Percentiles rank a stretch among this genome's conserved stretches.
Conservation (phyloP, 768 basidiomycete species). For the Vararia minispora region DNA sequence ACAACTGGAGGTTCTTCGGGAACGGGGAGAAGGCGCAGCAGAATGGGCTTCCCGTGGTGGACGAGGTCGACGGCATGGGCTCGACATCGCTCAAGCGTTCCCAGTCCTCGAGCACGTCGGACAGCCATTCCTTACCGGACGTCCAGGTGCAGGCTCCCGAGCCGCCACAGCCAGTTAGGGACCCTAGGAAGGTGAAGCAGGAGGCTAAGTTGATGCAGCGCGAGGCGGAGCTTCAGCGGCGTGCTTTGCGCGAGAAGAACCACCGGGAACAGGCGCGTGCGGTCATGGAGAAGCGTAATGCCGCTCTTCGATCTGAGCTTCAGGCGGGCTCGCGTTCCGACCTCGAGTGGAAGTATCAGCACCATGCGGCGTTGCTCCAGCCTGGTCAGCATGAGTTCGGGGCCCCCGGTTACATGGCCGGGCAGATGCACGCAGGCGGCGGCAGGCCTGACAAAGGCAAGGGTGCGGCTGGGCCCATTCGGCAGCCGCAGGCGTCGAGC, state of each 20-base stretch:
- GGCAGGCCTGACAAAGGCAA: constrained; percentile 32
- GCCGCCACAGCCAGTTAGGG: constrained; percentile 30
- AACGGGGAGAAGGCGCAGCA: constrained; percentile 57
- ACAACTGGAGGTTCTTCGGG: constrained; percentile 68
- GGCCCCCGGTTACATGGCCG: constrained; percentile 4
- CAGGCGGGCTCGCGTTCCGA: constrained; percentile 39
- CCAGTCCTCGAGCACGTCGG: constrained; percentile 62
- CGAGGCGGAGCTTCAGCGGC: constrained; percentile 79
- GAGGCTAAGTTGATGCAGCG: constrained; percentile 66
- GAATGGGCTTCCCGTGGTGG: constrained; percentile 53
- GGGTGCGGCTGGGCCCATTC: constrained; percentile 52
- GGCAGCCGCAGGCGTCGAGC: constrained; percentile 46
- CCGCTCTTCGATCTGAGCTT: constrained; percentile 61
- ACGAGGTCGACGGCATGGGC: constrained; percentile 51
- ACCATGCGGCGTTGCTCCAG: constrained; percentile 24
- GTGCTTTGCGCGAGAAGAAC: constrained; percentile 59
- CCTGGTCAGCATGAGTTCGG: constrained; percentile 17
- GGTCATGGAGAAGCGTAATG: constrained; percentile 83
- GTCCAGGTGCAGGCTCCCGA: constrained; percentile 30
- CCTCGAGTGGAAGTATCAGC: constrained; percentile 47
- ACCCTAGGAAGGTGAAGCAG: constrained; percentile 71
- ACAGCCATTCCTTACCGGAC: constrained; percentile 55
- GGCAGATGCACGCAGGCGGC: constrained; percentile 8
- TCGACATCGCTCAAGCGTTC: constrained; percentile 67
- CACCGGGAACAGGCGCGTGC: constrained; percentile 85